Evolutionary conservation across 108 stramenopile species (phyloP), one percentile per base, ranked within the genome.

Genomic region (Pseudonitzschia multistriata): DNA sequence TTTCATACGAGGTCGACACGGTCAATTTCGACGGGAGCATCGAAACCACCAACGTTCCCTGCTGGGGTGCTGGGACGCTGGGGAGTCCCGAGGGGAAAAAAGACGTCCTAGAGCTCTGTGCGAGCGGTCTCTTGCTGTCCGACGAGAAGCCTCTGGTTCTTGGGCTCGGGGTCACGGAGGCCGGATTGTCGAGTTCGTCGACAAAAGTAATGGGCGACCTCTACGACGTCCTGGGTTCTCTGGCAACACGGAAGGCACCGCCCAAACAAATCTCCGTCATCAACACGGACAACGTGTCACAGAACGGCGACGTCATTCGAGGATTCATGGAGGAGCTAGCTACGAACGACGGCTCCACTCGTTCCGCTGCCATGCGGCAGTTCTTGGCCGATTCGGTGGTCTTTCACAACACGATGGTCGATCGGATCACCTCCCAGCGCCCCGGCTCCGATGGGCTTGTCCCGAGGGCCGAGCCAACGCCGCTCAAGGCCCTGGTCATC

Each of bases 371-470:
- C 19, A 68, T 70, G 70, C 5, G 31, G 5, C 50, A 69, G 0
- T 94, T 90, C 65, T 49, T 91, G 21, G 49, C 69, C n/a, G 49
- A 69, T 17, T 68, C 67, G 5, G 84, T 96, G 11, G 80, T 82
- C 31, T 96, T 92, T 76, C 80, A 85, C 27, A 89, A 93, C 59
- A 89, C 80, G 62, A 96, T 96, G 95, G 95, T 96, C 10, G 95
- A 96, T 86, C 84, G 95, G 14, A 96, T 96, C 47, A 93, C 92
- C 8, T 90, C 92, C 0, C 85, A 87, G 31, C 76, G 91, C 29
- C 66, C 62, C 14, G 75, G 70, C 10, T 19, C 56, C 1, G 54
- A 86, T 59, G 80, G 77, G 17, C 64, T 85, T 66, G 77, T 96
- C 47, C 95, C 95, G 0, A 59, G 80, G 22, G 83, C 84, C 45